A percentile compares a stretch with the other conserved stretches of the same genome.
Evolutionary conservation across 805 yeast species (phyloP).

Genomic region (Saturnispora hagleri): DNA sequence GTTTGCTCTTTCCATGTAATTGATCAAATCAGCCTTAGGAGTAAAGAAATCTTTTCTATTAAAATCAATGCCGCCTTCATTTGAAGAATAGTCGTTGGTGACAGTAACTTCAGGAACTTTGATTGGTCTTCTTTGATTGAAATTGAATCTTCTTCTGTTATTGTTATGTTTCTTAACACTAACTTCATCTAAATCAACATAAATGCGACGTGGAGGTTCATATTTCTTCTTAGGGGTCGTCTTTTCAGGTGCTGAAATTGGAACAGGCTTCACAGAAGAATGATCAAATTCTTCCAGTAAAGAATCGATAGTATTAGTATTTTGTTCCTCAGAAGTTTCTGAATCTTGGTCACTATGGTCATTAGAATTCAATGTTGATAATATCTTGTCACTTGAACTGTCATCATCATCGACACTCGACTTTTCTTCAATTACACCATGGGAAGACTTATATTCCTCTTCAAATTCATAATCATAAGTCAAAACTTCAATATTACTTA

Average conservation of each 20-base stretch:
- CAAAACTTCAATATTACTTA: constrained; percentile 52
- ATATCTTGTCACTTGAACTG: background rate
- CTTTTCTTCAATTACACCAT: constrained; percentile 12
- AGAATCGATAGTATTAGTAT: background rate
- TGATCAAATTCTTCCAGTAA: constrained; percentile 3
- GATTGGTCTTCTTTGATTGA: constrained; percentile 23
- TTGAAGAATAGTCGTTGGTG: constrained; percentile 9
- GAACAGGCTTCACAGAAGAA: constrained; percentile 1
- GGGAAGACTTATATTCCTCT: constrained; percentile 16
- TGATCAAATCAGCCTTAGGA: constrained; percentile 64
- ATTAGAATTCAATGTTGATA: background rate
- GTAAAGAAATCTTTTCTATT: constrained; percentile 70
- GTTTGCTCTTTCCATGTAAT: constrained; percentile 59
- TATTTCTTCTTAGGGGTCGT: constrained; percentile 8
- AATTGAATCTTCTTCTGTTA: constrained; percentile 10
- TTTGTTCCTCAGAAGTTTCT: background rate
- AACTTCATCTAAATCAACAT: constrained; percentile 6
- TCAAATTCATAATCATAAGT: constrained; percentile 73
- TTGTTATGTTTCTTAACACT: background rate
- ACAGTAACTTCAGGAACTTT: constrained; percentile 21
- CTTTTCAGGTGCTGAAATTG: background rate
- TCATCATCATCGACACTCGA: background rate
- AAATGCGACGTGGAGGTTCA: constrained; percentile 11
- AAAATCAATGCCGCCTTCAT: constrained; percentile 26
- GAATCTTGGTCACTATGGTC: background rate